Conservation (phyloP, 345 rosid genomes). For the Dovyalis caffra region DNA sequence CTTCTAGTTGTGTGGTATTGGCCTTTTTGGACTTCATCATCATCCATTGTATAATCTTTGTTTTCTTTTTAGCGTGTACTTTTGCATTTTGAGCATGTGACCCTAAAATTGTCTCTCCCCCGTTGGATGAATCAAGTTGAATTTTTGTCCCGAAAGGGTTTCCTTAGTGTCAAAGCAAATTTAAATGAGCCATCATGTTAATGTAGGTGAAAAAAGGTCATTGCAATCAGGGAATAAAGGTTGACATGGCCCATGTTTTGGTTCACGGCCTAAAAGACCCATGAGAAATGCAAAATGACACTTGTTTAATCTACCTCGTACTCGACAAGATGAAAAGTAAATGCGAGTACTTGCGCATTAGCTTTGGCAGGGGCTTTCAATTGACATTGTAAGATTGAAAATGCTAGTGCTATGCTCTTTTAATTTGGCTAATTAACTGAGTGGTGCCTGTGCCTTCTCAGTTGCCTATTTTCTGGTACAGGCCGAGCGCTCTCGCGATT, state of each 20-base stretch:
- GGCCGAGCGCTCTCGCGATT: too few relatives aligned
- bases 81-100: conserved; percentile 11
- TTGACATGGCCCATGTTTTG: not conserved
- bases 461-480: too few relatives aligned
- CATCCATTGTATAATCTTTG: not conserved
- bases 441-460: too few relatives aligned
- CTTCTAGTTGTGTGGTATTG: not conserved
- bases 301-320: not conserved
- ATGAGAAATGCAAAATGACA: not conserved
- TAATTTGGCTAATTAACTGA: not conserved
- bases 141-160: conserved; percentile 3
- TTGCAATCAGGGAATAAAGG: not conserved
- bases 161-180: conserved; percentile 21
- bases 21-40: not conserved
- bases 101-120: not conserved
- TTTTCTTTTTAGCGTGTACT: not conserved
- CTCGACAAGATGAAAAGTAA: not conserved
- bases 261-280: not conserved
- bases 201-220: not conserved
- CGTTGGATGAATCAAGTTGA: conserved; percentile 6
- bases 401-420: too few relatives aligned
- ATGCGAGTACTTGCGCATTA: not conserved
- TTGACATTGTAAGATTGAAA: not conserved
- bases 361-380: not conserved
- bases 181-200: not conserved